Percentiles rank a stretch among this genome's conserved stretches.
These are phyloP conservation scores for Schoenoplectus tabernaemontani DNA, from an alignment of 202 grass and related monocot species.

Conservation along the genomic window DNA sequence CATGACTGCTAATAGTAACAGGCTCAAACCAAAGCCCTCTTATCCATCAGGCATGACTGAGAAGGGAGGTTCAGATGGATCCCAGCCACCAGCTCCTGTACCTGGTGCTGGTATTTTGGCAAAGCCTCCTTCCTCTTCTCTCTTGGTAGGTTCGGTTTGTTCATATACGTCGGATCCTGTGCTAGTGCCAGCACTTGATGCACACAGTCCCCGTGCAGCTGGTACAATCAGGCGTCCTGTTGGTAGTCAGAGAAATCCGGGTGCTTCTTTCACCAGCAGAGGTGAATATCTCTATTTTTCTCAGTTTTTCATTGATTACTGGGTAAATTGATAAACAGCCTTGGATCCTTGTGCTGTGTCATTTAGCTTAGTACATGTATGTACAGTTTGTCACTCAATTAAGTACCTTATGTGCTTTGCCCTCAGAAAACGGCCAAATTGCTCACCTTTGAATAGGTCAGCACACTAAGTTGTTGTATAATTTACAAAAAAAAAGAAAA, in stretches of 20 bases:
- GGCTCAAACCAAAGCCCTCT: conserved; percentile 11
- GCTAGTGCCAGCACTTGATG: conserved; percentile 31
- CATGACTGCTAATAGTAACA: conserved; percentile 29
- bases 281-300: conserved; percentile 4
- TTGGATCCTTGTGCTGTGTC: not conserved
- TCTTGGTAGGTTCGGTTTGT: conserved; percentile 24
- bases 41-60: conserved; percentile 11
- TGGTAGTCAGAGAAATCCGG: conserved; percentile 28
- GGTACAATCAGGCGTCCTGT: conserved; percentile 38
- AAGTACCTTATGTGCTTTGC: not conserved
- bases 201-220: conserved; percentile 21
- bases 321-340: not conserved
- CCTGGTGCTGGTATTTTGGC: conserved; percentile 10
- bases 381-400: not conserved
- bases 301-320: not conserved
- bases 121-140: conserved; percentile 23
- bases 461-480: not conserved
- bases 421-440: not conserved
- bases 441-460: not conserved
- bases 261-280: conserved; percentile 10
- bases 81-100: not conserved
- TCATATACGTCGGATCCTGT: conserved; percentile 25
- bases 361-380: not conserved
- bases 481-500: not conserved
- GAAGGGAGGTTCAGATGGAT: conserved; percentile 26